A percentile compares a stretch with the other conserved stretches of the same genome.
phyloP scores from a whole-genome alignment of 257 asterid species.

The Scutellaria minor region DNA sequence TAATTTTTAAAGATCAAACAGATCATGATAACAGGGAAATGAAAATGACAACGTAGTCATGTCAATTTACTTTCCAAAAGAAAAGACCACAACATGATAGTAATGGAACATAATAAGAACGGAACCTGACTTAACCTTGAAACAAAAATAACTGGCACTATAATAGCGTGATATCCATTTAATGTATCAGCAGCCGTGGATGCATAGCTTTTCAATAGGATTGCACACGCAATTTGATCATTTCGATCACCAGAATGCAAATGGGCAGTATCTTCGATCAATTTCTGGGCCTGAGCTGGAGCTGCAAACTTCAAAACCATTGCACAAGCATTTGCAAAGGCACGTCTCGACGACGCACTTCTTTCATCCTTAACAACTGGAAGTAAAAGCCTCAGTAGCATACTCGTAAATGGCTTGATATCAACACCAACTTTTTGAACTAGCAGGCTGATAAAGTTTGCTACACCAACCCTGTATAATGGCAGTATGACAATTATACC shows the following conservation, averaged over 20 bases:
- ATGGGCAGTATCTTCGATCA: conserved; percentile 82
- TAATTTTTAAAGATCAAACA: conserved; percentile 21
- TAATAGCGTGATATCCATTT: conserved; percentile 74
- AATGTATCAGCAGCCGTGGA: conserved; percentile 84
- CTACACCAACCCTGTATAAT: conserved; percentile 87
- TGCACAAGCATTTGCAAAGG: conserved; percentile 96
- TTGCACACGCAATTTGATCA: conserved; percentile 90
- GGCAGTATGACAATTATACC: conserved; percentile 29
- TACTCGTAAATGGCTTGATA: conserved; percentile 80
- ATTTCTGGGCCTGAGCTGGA: conserved; percentile 84
- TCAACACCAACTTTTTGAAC: conserved; percentile 84
- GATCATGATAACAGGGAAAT: conserved; percentile 10
- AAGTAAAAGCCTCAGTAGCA: conserved; percentile 82
- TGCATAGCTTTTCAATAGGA: conserved; percentile 82
- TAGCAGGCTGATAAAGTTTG: conserved; percentile 74
- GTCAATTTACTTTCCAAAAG: conserved; percentile 11
- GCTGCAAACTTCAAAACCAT: conserved; percentile 77
- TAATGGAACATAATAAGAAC: conserved; percentile 24
- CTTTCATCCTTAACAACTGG: conserved; percentile 90
- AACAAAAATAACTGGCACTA: conserved; percentile 86
- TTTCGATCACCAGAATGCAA: conserved; percentile 87
- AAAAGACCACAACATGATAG: conserved; percentile 19
- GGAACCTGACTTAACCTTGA: conserved; percentile 67
- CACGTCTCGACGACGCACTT: conserved; percentile 84
- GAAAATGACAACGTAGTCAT: conserved; percentile 10